Percentiles rank a stretch among this genome's conserved stretches.
Evolutionary conservation across 495 filamentous ascomycete genomes (phyloP).

Genomic region (Geoglossum glabrum): DNA sequence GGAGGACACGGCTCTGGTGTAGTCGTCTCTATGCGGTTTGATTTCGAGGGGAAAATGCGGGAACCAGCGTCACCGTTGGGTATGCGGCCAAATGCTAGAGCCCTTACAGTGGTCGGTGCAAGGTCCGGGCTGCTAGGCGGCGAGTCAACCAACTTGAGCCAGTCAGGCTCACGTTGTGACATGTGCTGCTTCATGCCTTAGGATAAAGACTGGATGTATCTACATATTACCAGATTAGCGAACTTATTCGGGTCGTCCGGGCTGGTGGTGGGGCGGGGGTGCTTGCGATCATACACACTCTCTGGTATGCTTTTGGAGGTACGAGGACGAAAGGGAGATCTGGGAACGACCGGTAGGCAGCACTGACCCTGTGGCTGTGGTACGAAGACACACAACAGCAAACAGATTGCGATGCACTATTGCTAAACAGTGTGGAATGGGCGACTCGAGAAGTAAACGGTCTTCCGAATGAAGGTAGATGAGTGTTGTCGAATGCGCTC

Average conservation of each 20-base stretch:
- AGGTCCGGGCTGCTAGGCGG: neutral
- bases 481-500: neutral
- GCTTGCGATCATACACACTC: neutral
- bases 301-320: neutral
- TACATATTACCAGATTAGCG: neutral
- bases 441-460: neutral
- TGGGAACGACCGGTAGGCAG: neutral
- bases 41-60: neutral
- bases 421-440: neutral
- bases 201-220: neutral
- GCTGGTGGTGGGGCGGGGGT: neutral
- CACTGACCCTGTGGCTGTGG: neutral
- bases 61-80: neutral
- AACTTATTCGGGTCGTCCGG: neutral
- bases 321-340: neutral
- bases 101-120: neutral
- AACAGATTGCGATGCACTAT: neutral
- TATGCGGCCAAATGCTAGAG: neutral
- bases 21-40: neutral
- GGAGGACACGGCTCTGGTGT: conserved; percentile 45
- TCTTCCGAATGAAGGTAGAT: neutral
- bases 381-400: neutral
- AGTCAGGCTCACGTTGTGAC: neutral
- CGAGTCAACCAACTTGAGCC: neutral
- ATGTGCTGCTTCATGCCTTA: neutral